Base-by-base conservation (phyloP, 1,284 basidiomycete species). In the Malassezia nana region DNA sequence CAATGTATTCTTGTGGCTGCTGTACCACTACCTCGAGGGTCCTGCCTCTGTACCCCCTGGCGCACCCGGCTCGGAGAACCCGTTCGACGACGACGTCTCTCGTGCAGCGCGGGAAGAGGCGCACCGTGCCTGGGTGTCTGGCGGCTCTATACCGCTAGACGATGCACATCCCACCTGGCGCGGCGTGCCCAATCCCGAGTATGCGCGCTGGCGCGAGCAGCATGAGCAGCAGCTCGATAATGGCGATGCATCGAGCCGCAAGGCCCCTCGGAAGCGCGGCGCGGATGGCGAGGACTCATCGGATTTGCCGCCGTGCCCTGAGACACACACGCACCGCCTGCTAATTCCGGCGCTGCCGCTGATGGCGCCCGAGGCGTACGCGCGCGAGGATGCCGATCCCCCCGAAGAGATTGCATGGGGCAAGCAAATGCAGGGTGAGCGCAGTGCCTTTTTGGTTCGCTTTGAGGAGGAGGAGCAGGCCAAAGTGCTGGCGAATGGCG, bases 11-110 rank as follows among this genome's bases (percentile, higher is more conserved):
- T 53, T 72, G 48, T 72, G 69, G 69, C 57, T 72, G 7, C 42
- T 71, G 8, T 72, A 67, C 53, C 68, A 71, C 48, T 72, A 72
- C 35, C 58, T 69, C 40, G 68, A 72, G 46, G 69, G 66, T 1
- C 66, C 64, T 0, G 67, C 64, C 9, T 57, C 59, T 9, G 35
- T 55, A n/a, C 58, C 61, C 1, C 66, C 66, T 1, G 65, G 64
- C 25, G 57, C 53, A 31, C 46, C 54, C n/a, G 49, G 43, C 13
- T n/a, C 43, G 3, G 45, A 56, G 5, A 72, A 72, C 31, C 69
- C 69, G 0, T 72, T 72, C 31, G 65, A 69, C 38, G 68, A 72
- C 40, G 66, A 60, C 1, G 41, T 49, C 1, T 61, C 61, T 9
- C 45, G 33, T 9, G 57, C 49, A 12, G 46, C 62, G 3, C 50